Evolutionary conservation across 2,329 filamentous ascomycete genomes (phyloP).

Genomic region (Aspergillus sp.): DNA sequence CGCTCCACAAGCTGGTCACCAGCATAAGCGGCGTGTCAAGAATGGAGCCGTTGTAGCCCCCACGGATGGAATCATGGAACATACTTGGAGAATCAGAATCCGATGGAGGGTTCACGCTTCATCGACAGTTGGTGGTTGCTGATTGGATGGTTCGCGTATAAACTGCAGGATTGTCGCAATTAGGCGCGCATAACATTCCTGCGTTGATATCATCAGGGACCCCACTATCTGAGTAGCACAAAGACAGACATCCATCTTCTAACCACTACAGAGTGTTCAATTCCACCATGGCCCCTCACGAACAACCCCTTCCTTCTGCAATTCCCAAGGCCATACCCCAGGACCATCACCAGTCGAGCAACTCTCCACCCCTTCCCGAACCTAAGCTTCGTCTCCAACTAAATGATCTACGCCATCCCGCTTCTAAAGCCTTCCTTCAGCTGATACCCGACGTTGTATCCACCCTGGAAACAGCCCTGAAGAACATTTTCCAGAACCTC

Average conservation of each 20-base stretch:
- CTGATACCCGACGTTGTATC: conserved; percentile 56
- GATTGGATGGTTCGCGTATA: too few species aligned
- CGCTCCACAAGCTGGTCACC: too few species aligned
- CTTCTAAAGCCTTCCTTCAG: conserved; percentile 62
- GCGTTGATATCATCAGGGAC: too few species aligned
- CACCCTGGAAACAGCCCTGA: conserved; percentile 59
- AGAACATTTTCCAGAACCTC: conserved; percentile 65
- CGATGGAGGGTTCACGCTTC: too few species aligned
- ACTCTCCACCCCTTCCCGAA: conserved; percentile 14
- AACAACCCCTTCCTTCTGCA: neutral
- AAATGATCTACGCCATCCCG: conserved; percentile 50
- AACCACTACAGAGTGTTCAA: too few species aligned
- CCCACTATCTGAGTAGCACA: neutral
- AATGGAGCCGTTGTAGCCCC: too few species aligned
- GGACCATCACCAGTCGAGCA: neutral
- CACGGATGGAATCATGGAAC: too few species aligned
- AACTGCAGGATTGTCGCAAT: too few species aligned
- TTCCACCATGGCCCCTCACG: neutral
- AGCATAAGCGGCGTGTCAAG: too few species aligned
- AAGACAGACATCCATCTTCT: neutral
- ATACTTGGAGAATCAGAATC: too few species aligned
- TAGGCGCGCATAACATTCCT: too few species aligned
- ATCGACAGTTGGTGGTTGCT: too few species aligned
- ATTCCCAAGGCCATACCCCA: neutral
- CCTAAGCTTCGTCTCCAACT: conserved; percentile 33